phyloP scores from a whole-genome alignment of 2,329 filamentous ascomycete genomes.

The Phyllosticta capitalensis region DNA sequence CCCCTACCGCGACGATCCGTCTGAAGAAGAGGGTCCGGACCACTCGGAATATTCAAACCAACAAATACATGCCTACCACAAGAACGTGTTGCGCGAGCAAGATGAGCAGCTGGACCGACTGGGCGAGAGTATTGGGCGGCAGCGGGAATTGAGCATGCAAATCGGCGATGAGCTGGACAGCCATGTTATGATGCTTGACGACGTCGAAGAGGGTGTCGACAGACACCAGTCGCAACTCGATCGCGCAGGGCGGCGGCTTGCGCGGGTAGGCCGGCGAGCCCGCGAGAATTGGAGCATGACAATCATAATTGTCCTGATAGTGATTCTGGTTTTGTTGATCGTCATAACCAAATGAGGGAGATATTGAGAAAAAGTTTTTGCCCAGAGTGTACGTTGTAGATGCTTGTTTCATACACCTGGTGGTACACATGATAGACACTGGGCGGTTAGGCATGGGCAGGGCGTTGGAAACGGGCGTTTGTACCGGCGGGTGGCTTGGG shows the following conservation, averaged over 20 bases:
- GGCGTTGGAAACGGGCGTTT: background rate
- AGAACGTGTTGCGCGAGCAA: slow-evolving; percentile 72
- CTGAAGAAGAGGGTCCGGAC: slow-evolving; percentile 35
- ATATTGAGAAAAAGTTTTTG: background rate
- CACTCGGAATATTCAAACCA: slow-evolving; percentile 59
- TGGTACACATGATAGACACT: background rate
- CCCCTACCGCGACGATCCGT: slow-evolving; percentile 64
- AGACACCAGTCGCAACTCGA: slow-evolving; percentile 69
- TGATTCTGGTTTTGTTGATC: slow-evolving; percentile 74
- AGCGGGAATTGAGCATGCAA: slow-evolving; percentile 86
- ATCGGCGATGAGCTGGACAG: slow-evolving; percentile 93
- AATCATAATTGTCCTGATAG: slow-evolving; percentile 67
- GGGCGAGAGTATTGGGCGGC: slow-evolving; percentile 76
- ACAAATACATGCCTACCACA: slow-evolving; percentile 80
- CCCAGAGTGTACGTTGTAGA: background rate
- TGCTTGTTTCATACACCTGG: background rate
- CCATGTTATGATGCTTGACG: slow-evolving; percentile 81
- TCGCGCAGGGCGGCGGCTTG: slow-evolving; percentile 62
- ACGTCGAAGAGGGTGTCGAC: slow-evolving; percentile 75
- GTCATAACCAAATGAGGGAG: slow-evolving; percentile 60
- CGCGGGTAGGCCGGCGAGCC: slow-evolving; percentile 61
- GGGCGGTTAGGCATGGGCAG: background rate
- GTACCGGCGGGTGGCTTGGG: background rate
- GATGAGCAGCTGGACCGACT: slow-evolving; percentile 86
- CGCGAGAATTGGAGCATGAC: slow-evolving; percentile 83